phyloP scores from a whole-genome alignment of 371 early-diverging fungal genomes.

The Syncephalastrum monosporum region DNA sequence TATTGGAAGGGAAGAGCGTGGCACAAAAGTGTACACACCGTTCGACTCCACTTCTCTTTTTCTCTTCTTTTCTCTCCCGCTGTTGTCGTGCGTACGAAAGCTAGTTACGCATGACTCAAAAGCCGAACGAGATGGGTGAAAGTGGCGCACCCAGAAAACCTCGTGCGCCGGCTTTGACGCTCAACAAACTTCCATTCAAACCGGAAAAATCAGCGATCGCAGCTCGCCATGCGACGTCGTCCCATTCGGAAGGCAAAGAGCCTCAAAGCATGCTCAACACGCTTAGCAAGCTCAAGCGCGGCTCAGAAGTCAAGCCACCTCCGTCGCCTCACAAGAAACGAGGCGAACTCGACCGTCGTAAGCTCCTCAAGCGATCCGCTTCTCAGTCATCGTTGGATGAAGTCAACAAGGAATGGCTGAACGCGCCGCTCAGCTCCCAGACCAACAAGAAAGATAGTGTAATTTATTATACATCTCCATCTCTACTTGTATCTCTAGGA shows the following conservation, averaged over 20 bases:
- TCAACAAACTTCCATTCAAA: background rate
- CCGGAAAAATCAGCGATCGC: background rate
- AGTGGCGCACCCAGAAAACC: background rate
- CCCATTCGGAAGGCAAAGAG: background rate
- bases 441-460: constrained; percentile 12
- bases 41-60: too few species aligned
- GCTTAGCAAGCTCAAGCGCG: background rate
- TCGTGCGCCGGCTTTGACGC: background rate
- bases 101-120: background rate
- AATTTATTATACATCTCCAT: background rate
- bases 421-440: constrained; percentile 14
- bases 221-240: too few species aligned
- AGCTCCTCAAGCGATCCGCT: constrained; percentile 24
- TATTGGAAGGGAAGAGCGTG: too few species aligned
- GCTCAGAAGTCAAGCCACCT: background rate
- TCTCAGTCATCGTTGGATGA: constrained; percentile 28
- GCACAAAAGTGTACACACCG: too few species aligned
- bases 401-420: constrained; percentile 32
- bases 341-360: constrained; percentile 1
- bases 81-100: too few species aligned
- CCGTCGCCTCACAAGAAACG: constrained; percentile 3
- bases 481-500: background rate
- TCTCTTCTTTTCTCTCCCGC: too few species aligned
- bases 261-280: constrained; percentile 4
- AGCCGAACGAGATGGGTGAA: constrained; percentile 1